Evolutionary conservation across 129 eudicot genomes (phyloP).

Genomic region (Heracleum sosnowskyi): DNA sequence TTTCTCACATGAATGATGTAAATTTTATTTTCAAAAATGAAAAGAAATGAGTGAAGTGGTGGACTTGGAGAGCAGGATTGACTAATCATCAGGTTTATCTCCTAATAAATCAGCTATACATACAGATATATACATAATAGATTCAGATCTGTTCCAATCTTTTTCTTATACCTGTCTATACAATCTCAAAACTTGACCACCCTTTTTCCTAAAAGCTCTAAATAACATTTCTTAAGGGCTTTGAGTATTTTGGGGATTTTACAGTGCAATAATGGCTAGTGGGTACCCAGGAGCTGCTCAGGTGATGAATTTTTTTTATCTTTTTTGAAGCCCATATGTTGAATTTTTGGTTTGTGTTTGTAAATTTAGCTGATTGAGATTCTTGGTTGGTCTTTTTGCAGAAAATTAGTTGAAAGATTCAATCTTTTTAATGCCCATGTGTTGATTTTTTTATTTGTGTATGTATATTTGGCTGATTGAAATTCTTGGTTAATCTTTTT

Average conservation of each 20-base stretch:
- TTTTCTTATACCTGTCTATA: neutral
- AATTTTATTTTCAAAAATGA: too few species aligned
- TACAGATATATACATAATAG: neutral
- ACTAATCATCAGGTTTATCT: neutral
- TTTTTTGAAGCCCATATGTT: neutral
- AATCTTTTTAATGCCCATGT: neutral
- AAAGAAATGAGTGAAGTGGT: neutral
- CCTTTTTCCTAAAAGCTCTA: constrained; percentile 8
- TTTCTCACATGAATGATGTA: too few species aligned
- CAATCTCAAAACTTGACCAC: neutral
- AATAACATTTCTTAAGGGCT: constrained; percentile 18
- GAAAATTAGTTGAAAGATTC: neutral
- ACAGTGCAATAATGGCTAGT: constrained; percentile 51
- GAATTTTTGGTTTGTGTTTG: neutral
- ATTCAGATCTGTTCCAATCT: constrained; percentile 5
- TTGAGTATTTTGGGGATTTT: constrained; percentile 11
- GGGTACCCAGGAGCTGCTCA: constrained; percentile 53
- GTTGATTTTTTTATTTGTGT: neutral
- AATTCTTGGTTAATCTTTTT: neutral
- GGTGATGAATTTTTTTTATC: constrained; percentile 31
- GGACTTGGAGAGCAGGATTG: neutral
- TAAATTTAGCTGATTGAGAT: neutral
- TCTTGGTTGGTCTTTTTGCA: neutral
- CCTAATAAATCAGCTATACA: neutral
- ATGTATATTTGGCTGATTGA: neutral